Conservation (phyloP, 106 monocot species). For the Phalaenopsis equestris region DNA sequence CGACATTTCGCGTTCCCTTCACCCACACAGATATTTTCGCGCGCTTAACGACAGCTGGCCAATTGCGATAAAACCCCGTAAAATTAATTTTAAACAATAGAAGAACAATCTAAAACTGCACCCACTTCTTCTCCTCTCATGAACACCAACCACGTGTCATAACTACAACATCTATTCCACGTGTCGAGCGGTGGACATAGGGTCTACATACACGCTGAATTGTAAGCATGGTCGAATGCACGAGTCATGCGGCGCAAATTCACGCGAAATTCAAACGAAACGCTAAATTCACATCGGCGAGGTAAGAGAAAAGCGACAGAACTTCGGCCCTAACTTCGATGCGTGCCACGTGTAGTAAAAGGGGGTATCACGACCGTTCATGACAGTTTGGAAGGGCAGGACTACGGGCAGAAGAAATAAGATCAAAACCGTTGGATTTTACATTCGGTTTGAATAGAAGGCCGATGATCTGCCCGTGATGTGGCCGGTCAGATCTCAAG, state of each 20-base stretch:
- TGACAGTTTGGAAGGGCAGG: conserved; percentile 41
- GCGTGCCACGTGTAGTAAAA: conserved; percentile 14
- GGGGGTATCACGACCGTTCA: conserved; percentile 29
- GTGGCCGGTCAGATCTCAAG: conserved; percentile 33
- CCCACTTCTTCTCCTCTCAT: background rate
- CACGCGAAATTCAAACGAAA: conserved; percentile 7
- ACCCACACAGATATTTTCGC: background rate
- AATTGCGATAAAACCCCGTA: background rate
- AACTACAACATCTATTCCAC: background rate
- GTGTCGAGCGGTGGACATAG: background rate
- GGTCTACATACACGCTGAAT: background rate
- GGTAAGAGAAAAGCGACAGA: background rate
- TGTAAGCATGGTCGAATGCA: background rate
- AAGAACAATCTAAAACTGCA: background rate
- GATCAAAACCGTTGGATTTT: conserved; percentile 24
- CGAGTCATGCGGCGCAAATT: background rate
- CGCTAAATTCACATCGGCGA: conserved; percentile 3
- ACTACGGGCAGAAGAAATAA: conserved; percentile 1
- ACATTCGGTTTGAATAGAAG: conserved; percentile 6
- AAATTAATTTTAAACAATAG: background rate
- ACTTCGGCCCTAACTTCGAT: background rate
- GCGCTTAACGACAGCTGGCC: background rate
- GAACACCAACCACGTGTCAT: background rate
- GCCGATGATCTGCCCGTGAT: conserved; percentile 12
- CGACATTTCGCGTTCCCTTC: background rate